These are phyloP conservation scores for Pigoraptor vietnamica DNA, from an alignment of 78 protist genomes.

Conservation along the genomic window DNA sequence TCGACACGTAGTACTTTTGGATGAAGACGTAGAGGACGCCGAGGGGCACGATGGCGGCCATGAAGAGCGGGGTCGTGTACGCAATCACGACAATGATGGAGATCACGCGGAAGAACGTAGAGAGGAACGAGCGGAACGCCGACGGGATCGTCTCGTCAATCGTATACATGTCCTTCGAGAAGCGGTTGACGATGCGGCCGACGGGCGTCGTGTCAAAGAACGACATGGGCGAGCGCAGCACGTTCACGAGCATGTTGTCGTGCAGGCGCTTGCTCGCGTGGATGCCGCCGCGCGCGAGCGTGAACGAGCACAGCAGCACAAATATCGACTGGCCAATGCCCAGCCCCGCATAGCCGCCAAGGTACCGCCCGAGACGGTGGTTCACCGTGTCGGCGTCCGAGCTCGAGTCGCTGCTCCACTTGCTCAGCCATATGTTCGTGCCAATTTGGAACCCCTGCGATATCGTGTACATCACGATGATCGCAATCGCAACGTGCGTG, in stretches of 20 bases:
- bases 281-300: not conserved
- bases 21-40: conserved; percentile 30
- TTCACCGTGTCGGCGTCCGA: not conserved
- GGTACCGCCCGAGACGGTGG: not conserved
- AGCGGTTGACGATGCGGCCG: conserved; percentile 95
- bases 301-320: not conserved
- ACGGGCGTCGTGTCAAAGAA: conserved; percentile 90
- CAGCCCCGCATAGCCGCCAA: conserved; percentile 17
- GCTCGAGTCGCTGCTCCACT: not conserved
- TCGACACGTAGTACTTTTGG: conserved; percentile 32
- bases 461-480: not conserved
- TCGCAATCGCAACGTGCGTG: not conserved
- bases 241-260: not conserved
- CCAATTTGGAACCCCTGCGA: not conserved
- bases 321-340: not conserved
- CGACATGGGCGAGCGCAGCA: not conserved
- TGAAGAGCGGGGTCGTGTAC: conserved; percentile 49
- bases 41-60: conserved; percentile 46
- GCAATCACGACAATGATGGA: conserved; percentile 40
- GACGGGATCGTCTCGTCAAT: conserved; percentile 41
- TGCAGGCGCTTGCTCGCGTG: not conserved
- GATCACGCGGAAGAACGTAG: conserved; percentile 12
- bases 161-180: conserved; percentile 64
- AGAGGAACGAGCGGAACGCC: conserved; percentile 8
- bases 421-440: not conserved